Evolutionary conservation across 2,329 filamentous ascomycete species (phyloP).

Genomic region (Akanthomyces dipterigenus): DNA sequence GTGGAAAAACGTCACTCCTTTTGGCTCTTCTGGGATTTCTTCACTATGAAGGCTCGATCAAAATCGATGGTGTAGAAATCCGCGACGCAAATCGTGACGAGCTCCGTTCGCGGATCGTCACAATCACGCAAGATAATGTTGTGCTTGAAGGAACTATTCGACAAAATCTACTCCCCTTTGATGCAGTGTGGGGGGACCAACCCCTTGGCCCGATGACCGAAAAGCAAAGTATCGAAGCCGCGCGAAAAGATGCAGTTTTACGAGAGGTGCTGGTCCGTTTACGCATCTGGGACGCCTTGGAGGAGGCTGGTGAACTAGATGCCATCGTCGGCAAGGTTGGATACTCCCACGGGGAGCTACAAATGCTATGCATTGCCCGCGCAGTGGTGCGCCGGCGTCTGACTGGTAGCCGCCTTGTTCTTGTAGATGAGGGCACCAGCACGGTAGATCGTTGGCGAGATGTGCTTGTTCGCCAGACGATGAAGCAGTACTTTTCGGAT

Average conservation of each 20-base stretch:
- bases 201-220: neutral
- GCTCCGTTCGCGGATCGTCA: constrained; percentile 1
- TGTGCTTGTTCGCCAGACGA: neutral
- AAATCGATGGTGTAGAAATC: constrained; percentile 5
- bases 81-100: neutral
- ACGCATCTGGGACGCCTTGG: neutral
- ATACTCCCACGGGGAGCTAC: neutral
- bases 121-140: neutral
- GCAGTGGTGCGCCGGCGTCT: neutral
- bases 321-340: neutral
- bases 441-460: neutral
- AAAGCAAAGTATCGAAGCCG: neutral
- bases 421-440: neutral
- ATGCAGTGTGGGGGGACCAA: neutral
- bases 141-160: neutral
- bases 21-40: neutral
- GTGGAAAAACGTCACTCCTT: neutral
- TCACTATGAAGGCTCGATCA: neutral
- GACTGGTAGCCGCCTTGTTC: neutral
- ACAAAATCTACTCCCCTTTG: constrained; percentile 1
- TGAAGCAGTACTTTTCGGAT: neutral
- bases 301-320: neutral
- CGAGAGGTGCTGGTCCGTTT: neutral
- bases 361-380: neutral
- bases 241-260: neutral